Evolutionary conservation across 2,329 filamentous ascomycete genomes (phyloP), one percentile per base, ranked within the genome.

Genomic region (Lithohypha guttulata): DNA sequence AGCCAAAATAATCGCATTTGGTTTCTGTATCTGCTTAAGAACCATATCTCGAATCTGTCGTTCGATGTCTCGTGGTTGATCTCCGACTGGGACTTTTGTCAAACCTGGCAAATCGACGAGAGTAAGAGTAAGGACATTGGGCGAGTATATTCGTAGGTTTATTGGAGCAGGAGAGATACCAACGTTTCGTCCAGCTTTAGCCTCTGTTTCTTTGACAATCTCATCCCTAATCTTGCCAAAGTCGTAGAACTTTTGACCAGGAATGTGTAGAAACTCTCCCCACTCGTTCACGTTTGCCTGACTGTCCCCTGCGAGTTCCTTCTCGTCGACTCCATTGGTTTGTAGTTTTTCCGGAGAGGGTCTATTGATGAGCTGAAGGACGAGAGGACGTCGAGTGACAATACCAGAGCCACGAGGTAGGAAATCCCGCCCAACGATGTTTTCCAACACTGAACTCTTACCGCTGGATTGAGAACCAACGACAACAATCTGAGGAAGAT

Each of bases 181-280:
- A 35, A 82, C 84, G 70, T 98, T 98, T 60, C 80, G 80, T 50
- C 91, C 91, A 51, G 93, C 93, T 70, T 98, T 96, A 53, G 83
- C 79, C 57, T 95, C 87, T 29, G 91, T 98, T 68, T 98, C 91
- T 55, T 84, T 80, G 51, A 89, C 82, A 59, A 98, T 98, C 68
- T 98, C 91, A 42, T 96, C 91, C 54, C 91, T 78, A 56, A 98
- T 94, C 71, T 95, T 94, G 70, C 86, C 84, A 69, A 98, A 98
- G 67, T 98, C 91, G 65, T 79, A 79, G 69, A 93, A 96, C 65
- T 96, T 96, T 65, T 96, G 84, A 53, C 87, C 91, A 14, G 91
- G 89, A 49, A 98, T 84, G 63, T 98, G 91, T 48, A 98, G 71
- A 65, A 98, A 98, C 70, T 98, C 91, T 69, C 89, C 91, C 84